Evolutionary conservation across 176 grass and related monocot genomes (phyloP), one percentile per base, ranked within the genome.

Genomic region (Juncus inflexus): DNA sequence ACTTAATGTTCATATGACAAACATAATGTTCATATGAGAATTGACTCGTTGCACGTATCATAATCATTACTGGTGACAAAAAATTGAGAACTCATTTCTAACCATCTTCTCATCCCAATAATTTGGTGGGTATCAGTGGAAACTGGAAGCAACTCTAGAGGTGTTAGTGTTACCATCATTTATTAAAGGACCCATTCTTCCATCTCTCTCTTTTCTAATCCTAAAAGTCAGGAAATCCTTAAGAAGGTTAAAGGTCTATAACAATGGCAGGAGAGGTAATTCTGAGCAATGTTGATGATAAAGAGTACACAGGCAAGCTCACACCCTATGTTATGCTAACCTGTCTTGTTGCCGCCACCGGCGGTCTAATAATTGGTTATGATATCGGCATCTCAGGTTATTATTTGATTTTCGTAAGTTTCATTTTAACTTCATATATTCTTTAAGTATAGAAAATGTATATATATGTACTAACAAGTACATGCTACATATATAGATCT

Each of bases 331-430:
- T 73, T 10, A 39, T 61, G 36, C 54, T 73, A 16, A 35, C 54
- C 7, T 73, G 69, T 37, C 53, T 73, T 3, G 69, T 73, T 15
- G 69, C 69, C 7, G 55, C 69, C 56, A 60, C 69, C 13, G 55
- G 69, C 9, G 69, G 69, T 12, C 69, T 73, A 4, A 62, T 73
- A 12, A 10, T 62, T n/a, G 69, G 69, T 13, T 73, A 61, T 50
- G 69, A 73, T 37, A 37, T 47, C 19, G 54, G 38, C 56, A 15
- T 70, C 55, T 70, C 66, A 6, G 66, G 66, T 70, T 52, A 70
- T 45, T 66, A 16, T 16, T 5, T 56, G 4, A 47, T 47, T 47
- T 47, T 47, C 43, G 2, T 47, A 47, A 47, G 43, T 47, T 47
- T 47, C 43, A 1, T 47, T 47, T 47, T 47, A 47, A 1, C 19